Base-by-base conservation (phyloP, 1,139 yeast species). In the Candida sp. region DNA sequence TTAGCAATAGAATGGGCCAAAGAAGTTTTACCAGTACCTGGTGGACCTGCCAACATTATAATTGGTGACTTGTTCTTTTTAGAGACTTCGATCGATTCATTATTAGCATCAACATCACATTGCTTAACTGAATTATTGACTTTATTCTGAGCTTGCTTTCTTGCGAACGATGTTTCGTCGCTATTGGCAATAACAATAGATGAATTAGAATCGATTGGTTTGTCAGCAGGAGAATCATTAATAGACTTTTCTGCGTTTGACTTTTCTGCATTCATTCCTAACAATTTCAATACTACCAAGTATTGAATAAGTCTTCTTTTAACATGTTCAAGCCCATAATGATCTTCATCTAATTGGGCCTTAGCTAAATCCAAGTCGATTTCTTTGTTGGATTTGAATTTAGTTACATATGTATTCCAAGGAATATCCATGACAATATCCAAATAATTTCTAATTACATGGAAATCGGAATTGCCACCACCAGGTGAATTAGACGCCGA, bases 21-120 rank as follows among this genome's bases (percentile, higher is more conserved):
- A 3, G 96, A 87, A 0, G 97, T 90, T 60, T 90, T 90, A 35
- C 97, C 97, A 5, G 90, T 96, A 39, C 97, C 97, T 0, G 97
- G 97, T 7, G 97, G 97, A 0, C 97, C 97, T 3, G 90, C 90
- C 46, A 91, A 71, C 64, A 89, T 75, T 38, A 91, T 71, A 40
- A 89, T 88, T 23, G 96, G 93, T 5, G 93, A 77, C 55, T 78
- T 80, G 51, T 73, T 73, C 42, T 60, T 58, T 40, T 61, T 66
- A 2, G 70, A 61, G 8, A 67, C 63, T 35, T 62, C 51, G n/a
- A 66, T 46, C 0, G 66, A 56, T 41, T 60, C 55, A 32, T 39
- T 39, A 36, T 44, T 49, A 33, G 46, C 49, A 32, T 46, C 40
- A 19, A 50, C 48, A 15, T 49, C 51, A 6, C 46, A 45, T 25